A percentile compares a stretch with the other conserved stretches of the same genome.
These are phyloP conservation scores for Xanthoparmelia taractica DNA, from an alignment of 495 filamentous ascomycete species.

Conservation along the genomic window DNA sequence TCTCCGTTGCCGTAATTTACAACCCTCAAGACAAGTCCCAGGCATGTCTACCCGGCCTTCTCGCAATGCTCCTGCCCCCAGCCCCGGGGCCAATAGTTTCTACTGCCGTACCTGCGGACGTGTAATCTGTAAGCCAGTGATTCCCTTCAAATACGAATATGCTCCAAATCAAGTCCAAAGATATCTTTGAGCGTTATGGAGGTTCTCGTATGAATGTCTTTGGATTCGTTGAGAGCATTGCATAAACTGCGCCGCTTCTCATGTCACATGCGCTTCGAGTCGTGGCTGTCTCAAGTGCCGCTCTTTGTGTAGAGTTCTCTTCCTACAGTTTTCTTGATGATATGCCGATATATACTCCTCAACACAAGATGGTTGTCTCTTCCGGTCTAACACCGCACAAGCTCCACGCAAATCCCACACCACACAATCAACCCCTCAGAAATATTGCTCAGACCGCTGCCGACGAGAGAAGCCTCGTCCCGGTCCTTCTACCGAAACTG, in stretches of 20 bases:
- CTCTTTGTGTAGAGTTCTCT: background rate
- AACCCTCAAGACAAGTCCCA: background rate
- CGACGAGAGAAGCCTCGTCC: constrained; percentile 20
- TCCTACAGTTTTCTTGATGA: background rate
- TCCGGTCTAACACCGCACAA: background rate
- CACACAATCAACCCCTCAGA: constrained; percentile 20
- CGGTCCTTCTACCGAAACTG: constrained; percentile 10
- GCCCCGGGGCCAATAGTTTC: constrained; percentile 2
- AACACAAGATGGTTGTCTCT: background rate
- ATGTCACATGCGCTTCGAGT: background rate
- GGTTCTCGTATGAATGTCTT: background rate
- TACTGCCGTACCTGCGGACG: constrained; percentile 25
- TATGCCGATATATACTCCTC: background rate
- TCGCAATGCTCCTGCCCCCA: constrained; percentile 8
- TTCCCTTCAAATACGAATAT: background rate
- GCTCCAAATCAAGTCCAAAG: no score
- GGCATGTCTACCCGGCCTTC: constrained; percentile 15
- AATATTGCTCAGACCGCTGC: constrained; percentile 25
- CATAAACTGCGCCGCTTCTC: background rate
- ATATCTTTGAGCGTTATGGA: background rate
- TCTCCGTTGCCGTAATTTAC: background rate
- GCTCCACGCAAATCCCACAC: constrained; percentile 19
- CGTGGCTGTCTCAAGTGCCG: background rate
- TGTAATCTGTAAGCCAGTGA: constrained; percentile 19
- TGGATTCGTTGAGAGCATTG: background rate